phyloP scores from a whole-genome alignment of 2,329 filamentous ascomycete species.

The Arthrobotrys megalospora region DNA sequence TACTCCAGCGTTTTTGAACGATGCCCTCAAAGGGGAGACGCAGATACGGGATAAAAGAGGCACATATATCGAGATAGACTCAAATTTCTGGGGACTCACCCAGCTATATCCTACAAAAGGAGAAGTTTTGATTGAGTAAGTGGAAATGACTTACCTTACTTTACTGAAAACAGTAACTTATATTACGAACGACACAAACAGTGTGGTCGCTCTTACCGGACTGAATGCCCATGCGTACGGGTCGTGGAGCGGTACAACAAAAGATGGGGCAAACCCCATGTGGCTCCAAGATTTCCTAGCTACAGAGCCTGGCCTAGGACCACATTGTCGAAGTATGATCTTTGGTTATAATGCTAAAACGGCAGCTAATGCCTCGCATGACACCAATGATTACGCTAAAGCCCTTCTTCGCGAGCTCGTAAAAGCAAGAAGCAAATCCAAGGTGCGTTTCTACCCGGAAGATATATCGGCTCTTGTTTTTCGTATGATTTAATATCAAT shows the following conservation, averaged over 20 bases:
- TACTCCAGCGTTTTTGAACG: conserved; percentile 10
- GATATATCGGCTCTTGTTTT: too few relatives aligned
- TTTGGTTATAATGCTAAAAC: conserved; percentile 62
- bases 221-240: conserved; percentile 62
- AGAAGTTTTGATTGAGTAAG: conserved; percentile 58
- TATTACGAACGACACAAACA: background rate
- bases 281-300: conserved; percentile 62
- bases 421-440: conserved; percentile 46
- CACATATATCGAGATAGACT: conserved; percentile 36
- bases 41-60: conserved; percentile 9
- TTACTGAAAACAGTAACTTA: background rate
- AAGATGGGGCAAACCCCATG: conserved; percentile 33
- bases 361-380: conserved; percentile 15
- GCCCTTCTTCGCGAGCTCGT: conserved; percentile 58
- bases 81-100: conserved; percentile 61
- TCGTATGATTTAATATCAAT: too few relatives aligned
- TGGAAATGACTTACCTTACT: background rate
- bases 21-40: background rate
- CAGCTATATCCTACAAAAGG: conserved; percentile 52
- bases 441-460: conserved; percentile 30
- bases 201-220: conserved; percentile 61
- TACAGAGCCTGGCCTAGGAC: conserved; percentile 38
- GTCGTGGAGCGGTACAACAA: conserved; percentile 52
- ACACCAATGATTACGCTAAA: conserved; percentile 47
- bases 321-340: conserved; percentile 60